A percentile compares a stretch with the other conserved stretches of the same genome.
Conservation (phyloP, 2,329 filamentous ascomycete genomes). For the Alternaria postmessia region DNA sequence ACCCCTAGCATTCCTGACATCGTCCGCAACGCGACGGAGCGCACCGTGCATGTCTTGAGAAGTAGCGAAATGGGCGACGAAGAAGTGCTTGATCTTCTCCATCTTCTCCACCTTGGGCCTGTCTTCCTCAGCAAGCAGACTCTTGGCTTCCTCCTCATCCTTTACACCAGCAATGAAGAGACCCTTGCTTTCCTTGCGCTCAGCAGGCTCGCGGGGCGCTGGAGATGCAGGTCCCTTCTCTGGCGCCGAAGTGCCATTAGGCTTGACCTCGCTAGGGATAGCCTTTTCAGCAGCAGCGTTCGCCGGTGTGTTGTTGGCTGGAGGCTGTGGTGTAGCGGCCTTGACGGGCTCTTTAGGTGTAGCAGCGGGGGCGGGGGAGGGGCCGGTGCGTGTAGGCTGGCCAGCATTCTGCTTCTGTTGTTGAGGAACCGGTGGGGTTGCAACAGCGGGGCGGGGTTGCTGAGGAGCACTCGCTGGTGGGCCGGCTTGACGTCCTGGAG, state of each 20-base stretch:
- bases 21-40: slow-evolving; percentile 75
- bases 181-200: slow-evolving; percentile 73
- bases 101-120: slow-evolving; percentile 75
- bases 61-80: slow-evolving; percentile 85
- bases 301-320: slow-evolving; percentile 39
- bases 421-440: slow-evolving; percentile 47
- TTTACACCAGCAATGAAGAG: slow-evolving; percentile 90
- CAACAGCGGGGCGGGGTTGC: slow-evolving; percentile 41
- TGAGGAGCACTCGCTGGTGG: slow-evolving; percentile 47
- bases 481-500: slow-evolving; percentile 41
- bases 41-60: slow-evolving; percentile 81
- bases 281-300: slow-evolving; percentile 51
- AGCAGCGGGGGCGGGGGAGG: slow-evolving; percentile 52
- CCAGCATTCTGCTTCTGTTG: slow-evolving; percentile 55
- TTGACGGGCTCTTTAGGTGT: slow-evolving; percentile 58
- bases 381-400: slow-evolving; percentile 49
- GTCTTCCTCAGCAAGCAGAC: slow-evolving; percentile 84
- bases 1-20: slow-evolving; percentile 78
- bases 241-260: slow-evolving; percentile 59
- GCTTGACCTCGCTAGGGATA: slow-evolving; percentile 52
- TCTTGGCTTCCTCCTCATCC: slow-evolving; percentile 81
- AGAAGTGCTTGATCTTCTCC: slow-evolving; percentile 78
- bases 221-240: slow-evolving; percentile 49
- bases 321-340: slow-evolving; percentile 59
- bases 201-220: slow-evolving; percentile 63